Conservation (phyloP, 371 early-diverging fungal species). For the Mortierella sp. region DNA sequence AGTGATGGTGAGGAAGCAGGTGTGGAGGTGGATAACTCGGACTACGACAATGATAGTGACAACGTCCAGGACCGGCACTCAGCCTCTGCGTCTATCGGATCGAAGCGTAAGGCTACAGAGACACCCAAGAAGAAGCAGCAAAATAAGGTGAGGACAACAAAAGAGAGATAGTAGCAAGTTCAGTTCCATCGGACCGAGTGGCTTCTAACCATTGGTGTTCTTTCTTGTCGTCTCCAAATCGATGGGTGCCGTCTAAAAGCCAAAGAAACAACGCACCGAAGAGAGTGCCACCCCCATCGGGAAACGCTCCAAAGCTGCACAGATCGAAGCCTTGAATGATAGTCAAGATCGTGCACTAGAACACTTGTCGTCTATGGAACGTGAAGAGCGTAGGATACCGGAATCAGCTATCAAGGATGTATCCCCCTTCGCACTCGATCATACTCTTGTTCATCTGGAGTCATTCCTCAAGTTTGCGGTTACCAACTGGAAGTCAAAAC, state of each 20-base stretch:
- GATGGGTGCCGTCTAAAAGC: not conserved
- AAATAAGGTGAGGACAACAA: conserved; percentile 49
- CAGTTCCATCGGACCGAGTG: not conserved
- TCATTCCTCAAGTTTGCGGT: conserved; percentile 70
- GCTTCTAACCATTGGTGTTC: not conserved
- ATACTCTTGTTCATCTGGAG: conserved; percentile 62
- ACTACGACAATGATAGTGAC: conserved; percentile 18
- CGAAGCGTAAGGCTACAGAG: conserved; percentile 59
- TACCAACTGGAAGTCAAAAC: conserved; percentile 45
- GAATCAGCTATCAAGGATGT: conserved; percentile 60
- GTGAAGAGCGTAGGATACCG: conserved; percentile 61
- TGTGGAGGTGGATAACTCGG: conserved; percentile 23
- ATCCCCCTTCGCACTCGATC: conserved; percentile 62
- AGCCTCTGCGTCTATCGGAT: conserved; percentile 15
- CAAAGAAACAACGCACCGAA: conserved; percentile 32
- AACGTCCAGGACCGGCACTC: conserved; percentile 26
- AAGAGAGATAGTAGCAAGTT: not conserved
- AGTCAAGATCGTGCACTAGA: conserved; percentile 63
- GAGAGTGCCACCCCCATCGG: conserved; percentile 60
- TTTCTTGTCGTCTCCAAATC: not conserved
- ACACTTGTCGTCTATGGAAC: conserved; percentile 60
- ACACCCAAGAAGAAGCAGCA: conserved; percentile 64
- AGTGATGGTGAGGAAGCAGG: conserved; percentile 54
- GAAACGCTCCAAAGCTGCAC: conserved; percentile 51
- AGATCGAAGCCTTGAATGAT: conserved; percentile 60